A percentile compares a stretch with the other conserved stretches of the same genome.
Evolutionary conservation across 306 rosid species (phyloP).

Genomic region (Dalbergia oliveri): DNA sequence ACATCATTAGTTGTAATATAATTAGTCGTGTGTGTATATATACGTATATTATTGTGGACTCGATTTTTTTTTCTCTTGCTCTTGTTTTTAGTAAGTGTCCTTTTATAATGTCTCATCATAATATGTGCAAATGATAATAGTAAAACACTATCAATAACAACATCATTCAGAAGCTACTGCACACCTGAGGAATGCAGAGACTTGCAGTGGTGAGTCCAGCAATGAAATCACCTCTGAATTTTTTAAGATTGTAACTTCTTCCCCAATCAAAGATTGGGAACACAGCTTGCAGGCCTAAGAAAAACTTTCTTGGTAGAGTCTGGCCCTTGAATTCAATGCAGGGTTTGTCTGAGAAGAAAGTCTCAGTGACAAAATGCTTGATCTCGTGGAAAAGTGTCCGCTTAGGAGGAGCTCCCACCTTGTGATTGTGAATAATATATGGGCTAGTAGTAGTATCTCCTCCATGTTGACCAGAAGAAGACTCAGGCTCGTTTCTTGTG

Average conservation of each 20-base stretch:
- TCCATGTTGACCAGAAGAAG: conserved; percentile 42
- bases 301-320: conserved; percentile 37
- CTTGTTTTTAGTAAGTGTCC: too few species aligned
- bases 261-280: conserved; percentile 76
- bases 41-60: too few species aligned
- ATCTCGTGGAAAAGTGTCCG: conserved; percentile 49
- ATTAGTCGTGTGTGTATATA: too few species aligned
- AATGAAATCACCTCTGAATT: conserved; percentile 64
- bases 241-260: conserved; percentile 51
- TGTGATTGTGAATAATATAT: conserved; percentile 33
- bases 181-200: conserved; percentile 84
- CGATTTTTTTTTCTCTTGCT: too few species aligned
- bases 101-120: too few species aligned
- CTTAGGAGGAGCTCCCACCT: conserved; percentile 54
- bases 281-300: conserved; percentile 55
- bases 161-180: neutral
- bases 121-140: too few species aligned
- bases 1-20: too few species aligned
- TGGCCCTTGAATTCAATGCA: conserved; percentile 56
- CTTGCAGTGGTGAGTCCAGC: conserved; percentile 82
- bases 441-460: conserved; percentile 7
- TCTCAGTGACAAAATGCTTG: conserved; percentile 46
- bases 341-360: conserved; percentile 61
- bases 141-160: neutral
- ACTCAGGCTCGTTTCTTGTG: neutral